A percentile compares a stretch with the other conserved stretches of the same genome.
Evolutionary conservation across 768 basidiomycete genomes (phyloP).

Genomic region (Leucocoprinus leucothites): DNA sequence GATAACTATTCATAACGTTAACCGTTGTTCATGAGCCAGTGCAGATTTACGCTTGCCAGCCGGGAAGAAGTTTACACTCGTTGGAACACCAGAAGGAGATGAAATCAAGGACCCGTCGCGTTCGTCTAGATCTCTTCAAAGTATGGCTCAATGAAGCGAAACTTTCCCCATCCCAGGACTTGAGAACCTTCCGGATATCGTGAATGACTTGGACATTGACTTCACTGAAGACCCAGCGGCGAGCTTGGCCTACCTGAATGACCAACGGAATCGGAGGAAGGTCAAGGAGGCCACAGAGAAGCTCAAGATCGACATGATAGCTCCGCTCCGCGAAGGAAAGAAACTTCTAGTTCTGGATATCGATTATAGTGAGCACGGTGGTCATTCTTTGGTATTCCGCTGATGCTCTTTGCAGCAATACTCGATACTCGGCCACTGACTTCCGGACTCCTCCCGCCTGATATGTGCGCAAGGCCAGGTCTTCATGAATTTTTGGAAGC

Average conservation of each 20-base stretch:
- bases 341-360: slow-evolving; percentile 83
- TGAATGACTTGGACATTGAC: slow-evolving; percentile 84
- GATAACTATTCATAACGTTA: slow-evolving; percentile 4
- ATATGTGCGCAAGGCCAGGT: slow-evolving; percentile 79
- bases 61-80: slow-evolving; percentile 77
- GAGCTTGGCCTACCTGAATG: slow-evolving; percentile 62
- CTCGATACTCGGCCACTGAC: slow-evolving; percentile 83
- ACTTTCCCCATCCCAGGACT: slow-evolving; percentile 39
- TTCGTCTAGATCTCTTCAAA: slow-evolving; percentile 22
- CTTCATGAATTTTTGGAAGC: slow-evolving; percentile 82
- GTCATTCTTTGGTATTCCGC: neutral
- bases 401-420: slow-evolving; percentile 48
- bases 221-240: slow-evolving; percentile 60
- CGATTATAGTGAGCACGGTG: slow-evolving; percentile 66
- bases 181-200: slow-evolving; percentile 61
- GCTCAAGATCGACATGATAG: slow-evolving; percentile 67
- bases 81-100: slow-evolving; percentile 83
- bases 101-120: slow-evolving; percentile 81
- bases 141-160: neutral
- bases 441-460: slow-evolving; percentile 74
- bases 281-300: slow-evolving; percentile 69
- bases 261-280: slow-evolving; percentile 80
- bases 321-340: slow-evolving; percentile 73
- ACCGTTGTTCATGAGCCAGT: slow-evolving; percentile 27
- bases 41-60: slow-evolving; percentile 53